A percentile compares a stretch with the other conserved stretches of the same genome.
These are phyloP conservation scores for Neofusicoccum laricinum DNA, from an alignment of 2,329 filamentous ascomycete genomes.

Conservation along the genomic window DNA sequence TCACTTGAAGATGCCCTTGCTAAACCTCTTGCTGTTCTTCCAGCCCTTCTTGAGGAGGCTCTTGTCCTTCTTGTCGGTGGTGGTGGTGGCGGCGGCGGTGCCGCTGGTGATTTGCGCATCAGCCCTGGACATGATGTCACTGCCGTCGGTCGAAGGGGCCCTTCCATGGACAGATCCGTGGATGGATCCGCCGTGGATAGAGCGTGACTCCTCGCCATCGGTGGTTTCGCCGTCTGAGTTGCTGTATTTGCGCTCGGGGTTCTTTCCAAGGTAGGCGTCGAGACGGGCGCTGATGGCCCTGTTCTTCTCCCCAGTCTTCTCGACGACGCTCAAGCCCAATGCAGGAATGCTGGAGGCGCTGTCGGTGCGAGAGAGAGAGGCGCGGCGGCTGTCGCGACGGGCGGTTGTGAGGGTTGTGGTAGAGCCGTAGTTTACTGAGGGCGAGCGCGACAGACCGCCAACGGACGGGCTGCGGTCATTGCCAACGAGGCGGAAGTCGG, in stretches of 20 bases:
- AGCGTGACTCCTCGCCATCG: conserved; percentile 29
- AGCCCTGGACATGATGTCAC: conserved; percentile 17
- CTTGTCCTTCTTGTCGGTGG: conserved; percentile 29
- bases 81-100: conserved; percentile 31
- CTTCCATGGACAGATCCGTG: neutral
- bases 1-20: conserved; percentile 34
- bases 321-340: conserved; percentile 9
- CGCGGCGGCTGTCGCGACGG: conserved; percentile 36
- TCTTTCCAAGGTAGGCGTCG: conserved; percentile 34
- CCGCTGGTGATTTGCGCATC: conserved; percentile 20
- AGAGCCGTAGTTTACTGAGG: conserved; percentile 32
- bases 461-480: conserved; percentile 36
- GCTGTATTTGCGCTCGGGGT: conserved; percentile 17
- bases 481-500: conserved; percentile 47
- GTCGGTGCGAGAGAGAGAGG: conserved; percentile 35
- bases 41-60: conserved; percentile 35
- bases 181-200: conserved; percentile 22
- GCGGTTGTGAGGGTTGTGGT: conserved; percentile 27
- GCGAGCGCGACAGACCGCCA: conserved; percentile 40
- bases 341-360: conserved; percentile 34
- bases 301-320: conserved; percentile 36
- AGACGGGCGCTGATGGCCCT: conserved; percentile 38
- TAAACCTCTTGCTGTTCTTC: conserved; percentile 35
- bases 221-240: conserved; percentile 19
- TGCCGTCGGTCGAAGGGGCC: conserved; percentile 27